Evolutionary conservation across 2,329 filamentous ascomycete species (phyloP).

Genomic region (Pezicula radicicola): DNA sequence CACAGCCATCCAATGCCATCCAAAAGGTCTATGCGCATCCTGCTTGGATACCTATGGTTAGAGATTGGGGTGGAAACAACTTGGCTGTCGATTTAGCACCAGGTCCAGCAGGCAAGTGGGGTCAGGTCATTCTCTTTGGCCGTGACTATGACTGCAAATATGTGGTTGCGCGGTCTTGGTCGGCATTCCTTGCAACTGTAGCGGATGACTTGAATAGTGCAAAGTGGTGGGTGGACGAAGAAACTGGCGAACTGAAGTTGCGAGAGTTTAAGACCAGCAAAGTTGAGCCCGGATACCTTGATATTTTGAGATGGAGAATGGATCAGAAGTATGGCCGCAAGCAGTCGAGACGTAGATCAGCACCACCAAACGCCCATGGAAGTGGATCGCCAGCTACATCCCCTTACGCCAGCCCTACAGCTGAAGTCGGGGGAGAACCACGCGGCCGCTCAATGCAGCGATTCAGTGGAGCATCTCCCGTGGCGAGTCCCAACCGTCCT

Average conservation of each 20-base stretch:
- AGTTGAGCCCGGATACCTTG: constrained; percentile 90
- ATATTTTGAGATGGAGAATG: constrained; percentile 90
- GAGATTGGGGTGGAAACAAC: constrained; percentile 99
- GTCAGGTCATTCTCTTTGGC: constrained; percentile 93
- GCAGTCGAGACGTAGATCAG: constrained; percentile 50
- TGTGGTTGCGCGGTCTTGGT: constrained; percentile 91
- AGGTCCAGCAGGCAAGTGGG: constrained; percentile 87
- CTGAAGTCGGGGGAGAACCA: constrained; percentile 54
- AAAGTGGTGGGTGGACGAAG: constrained; percentile 91
- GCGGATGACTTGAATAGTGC: constrained; percentile 89
- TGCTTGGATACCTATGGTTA: constrained; percentile 91
- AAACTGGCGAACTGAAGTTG: constrained; percentile 85
- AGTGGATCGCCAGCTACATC: constrained; percentile 47
- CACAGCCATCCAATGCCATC: constrained; percentile 79
- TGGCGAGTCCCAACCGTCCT: constrained; percentile 62
- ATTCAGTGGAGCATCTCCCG: constrained; percentile 60
- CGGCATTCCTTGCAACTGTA: constrained; percentile 77
- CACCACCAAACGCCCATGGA: constrained; percentile 28
- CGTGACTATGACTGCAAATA: constrained; percentile 99
- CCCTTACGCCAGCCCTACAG: constrained; percentile 64
- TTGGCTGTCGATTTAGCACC: constrained; percentile 90
- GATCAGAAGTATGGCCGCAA: constrained; percentile 86
- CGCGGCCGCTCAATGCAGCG: constrained; percentile 72
- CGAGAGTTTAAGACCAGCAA: constrained; percentile 86
- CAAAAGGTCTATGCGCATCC: constrained; percentile 93